These are phyloP conservation scores for Chondrus crispus DNA, from an alignment of 23 red algal genomes.

Conservation along the genomic window DNA sequence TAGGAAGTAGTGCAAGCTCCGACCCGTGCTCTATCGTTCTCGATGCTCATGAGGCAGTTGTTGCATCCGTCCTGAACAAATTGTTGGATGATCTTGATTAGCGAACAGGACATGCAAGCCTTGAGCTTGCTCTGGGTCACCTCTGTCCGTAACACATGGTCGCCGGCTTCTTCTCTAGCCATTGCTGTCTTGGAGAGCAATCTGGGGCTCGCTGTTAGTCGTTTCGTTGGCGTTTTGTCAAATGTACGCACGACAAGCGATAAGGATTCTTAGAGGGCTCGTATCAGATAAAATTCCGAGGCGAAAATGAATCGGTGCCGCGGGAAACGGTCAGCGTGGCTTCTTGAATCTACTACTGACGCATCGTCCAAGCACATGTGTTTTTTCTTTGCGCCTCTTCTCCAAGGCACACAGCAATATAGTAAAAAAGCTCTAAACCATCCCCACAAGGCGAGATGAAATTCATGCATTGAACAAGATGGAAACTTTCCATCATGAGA, in stretches of 20 bases:
- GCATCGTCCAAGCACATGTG: no score
- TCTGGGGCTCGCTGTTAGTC: no score
- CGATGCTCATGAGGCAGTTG: slow-evolving; percentile 83
- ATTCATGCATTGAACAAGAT: slow-evolving; percentile 1
- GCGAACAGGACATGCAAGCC: slow-evolving; percentile 90
- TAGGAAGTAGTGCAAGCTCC: slow-evolving; percentile 72
- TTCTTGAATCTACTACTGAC: no score
- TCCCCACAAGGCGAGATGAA: slow-evolving; percentile 14
- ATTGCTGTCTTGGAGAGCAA: no score
- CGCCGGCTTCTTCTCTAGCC: neutral
- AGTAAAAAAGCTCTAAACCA: slow-evolving; percentile 26
- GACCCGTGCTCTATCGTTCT: slow-evolving; percentile 66
- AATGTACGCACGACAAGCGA: no score
- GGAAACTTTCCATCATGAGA: slow-evolving; percentile 9
- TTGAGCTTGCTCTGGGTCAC: slow-evolving; percentile 69
- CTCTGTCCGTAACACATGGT: slow-evolving; percentile 75
- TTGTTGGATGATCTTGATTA: slow-evolving; percentile 89
- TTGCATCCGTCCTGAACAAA: slow-evolving; percentile 91
- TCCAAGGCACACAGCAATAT: neutral
- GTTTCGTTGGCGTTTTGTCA: no score
- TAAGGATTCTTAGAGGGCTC: no score
- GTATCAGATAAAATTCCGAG: no score
- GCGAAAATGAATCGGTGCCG: no score
- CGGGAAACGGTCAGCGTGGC: no score
- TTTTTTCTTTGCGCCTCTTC: slow-evolving; percentile 42